phyloP scores from a whole-genome alignment of 2,329 filamentous ascomycete species.

The Neonectria faginata region DNA sequence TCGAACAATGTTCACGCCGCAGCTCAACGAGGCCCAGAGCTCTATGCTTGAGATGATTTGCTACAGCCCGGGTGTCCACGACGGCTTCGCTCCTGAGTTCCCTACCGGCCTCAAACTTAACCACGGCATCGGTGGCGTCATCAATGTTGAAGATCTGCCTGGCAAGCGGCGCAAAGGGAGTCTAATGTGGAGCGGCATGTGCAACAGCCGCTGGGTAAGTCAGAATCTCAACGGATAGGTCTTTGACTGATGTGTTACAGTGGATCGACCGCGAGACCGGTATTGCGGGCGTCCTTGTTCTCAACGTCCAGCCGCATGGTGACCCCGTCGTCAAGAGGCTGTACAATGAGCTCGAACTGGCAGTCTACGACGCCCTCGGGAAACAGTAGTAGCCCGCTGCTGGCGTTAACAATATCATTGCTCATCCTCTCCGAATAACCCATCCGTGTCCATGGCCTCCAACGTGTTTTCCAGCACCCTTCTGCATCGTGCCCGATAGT shows the following conservation, averaged over 20 bases:
- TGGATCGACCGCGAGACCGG: conserved; percentile 55
- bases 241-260: conserved; percentile 31
- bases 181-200: conserved; percentile 58
- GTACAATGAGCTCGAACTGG: conserved; percentile 55
- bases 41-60: conserved; percentile 34
- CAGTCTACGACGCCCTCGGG: conserved; percentile 50
- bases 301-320: conserved; percentile 53
- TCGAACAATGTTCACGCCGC: conserved; percentile 54
- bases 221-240: not conserved
- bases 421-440: conserved; percentile 41
- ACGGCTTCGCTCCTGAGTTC: conserved; percentile 54
- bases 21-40: conserved; percentile 51
- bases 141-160: conserved; percentile 54
- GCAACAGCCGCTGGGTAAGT: conserved; percentile 58
- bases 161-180: conserved; percentile 57
- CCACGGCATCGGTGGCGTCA: conserved; percentile 54
- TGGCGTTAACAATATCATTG: conserved; percentile 9
- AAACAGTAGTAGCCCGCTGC: conserved; percentile 9
- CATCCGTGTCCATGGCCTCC: conserved; percentile 52
- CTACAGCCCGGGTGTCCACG: conserved; percentile 39
- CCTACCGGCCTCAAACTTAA: conserved; percentile 48
- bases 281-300: conserved; percentile 55
- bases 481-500: conserved; percentile 63
- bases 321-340: conserved; percentile 52
- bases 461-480: conserved; percentile 60